Evolutionary conservation across 2,329 filamentous ascomycete genomes (phyloP), one percentile per base, ranked within the genome.

Genomic region (Verticillium tricorpus): DNA sequence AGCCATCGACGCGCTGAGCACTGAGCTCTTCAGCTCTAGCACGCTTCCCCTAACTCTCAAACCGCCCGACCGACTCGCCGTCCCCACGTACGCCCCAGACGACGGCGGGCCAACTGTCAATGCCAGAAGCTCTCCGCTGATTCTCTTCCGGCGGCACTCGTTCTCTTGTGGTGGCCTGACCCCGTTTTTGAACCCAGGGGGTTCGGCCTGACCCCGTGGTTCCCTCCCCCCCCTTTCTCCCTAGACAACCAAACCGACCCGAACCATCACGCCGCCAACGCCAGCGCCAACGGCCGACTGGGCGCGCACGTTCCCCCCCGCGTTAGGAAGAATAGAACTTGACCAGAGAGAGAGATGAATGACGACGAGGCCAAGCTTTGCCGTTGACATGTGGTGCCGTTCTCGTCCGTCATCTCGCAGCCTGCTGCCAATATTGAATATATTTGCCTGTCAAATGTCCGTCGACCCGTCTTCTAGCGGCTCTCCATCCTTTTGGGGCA

Each of bases 11-110:
- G 45, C n/a, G 22, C 45, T 54, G 55, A 57, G 55, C 55, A 35
- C 34, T 32, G n/a, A 37, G 31, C 28, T 37, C 55, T 34, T 57
- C 55, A 37, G 55, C 31, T 56, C 28, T 35, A 57, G 31, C 31
- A 9, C 55, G 31, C 54, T 56, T 56, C 54, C 12, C 57, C 57
- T 58, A 31, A 58, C 39, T 58, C 57, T 58, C 57, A 58, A 58
- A 58, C 57, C 35, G 57, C 28, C 57, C 57, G 57, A 28, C 25
- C 57, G 22, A 57, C 4, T 57, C 32, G 31, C 19, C 8, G 45
- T 50, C 45, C 45, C 45, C 45, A 50, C 45, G 45, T n/a, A 12
- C 9, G 6, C 34, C 28, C 28, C 28, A 28, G 28, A 28, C 28
- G 28, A 45, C 39, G 15, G 15, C 39, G 39, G 39, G 8, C 8